Evolutionary conservation across 345 rosid genomes (phyloP), one percentile per base, ranked within the genome.

Genomic region (Sisymbrium altissimum): DNA sequence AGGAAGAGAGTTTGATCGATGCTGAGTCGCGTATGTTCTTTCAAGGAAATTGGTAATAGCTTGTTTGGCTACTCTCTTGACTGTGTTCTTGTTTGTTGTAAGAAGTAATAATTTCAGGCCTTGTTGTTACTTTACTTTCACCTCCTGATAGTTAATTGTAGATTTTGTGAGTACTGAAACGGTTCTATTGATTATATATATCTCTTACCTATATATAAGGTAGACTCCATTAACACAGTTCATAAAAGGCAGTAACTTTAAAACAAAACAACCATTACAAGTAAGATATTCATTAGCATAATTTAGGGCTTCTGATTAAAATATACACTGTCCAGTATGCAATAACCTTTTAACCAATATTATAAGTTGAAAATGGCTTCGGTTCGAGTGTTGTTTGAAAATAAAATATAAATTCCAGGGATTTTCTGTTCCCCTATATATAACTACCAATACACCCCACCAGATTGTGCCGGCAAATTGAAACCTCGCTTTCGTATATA

Each of bases 11-110:
- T 13, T n/a, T 74, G 60, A 66, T 46, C 1, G 36, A 38, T 64
- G 33, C 27, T 27, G 2, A 23, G 60, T 45, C 36, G 17, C 29
- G 3, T 19, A 25, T 43, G 27, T 27, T 45, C 21, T 44, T 23
- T 65, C 23, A 17, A 46, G 59, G 21, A 64, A 57, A 39, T 17
- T 56, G 17, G 36, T 64, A 64, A 54, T 43, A 73, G 48, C 27
- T 40, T 29, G 27, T 27, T 33, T 58, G 57, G 57, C 17, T 35
- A 59, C 17, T 46, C 25, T 71, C 41, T 40, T 4, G 39, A 18
- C 19, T 13, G 38, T 64, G 18, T 53, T 72, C 36, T 63, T n/a
- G 41, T 41, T 55, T 64, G 56, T 44, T 63, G 63, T 72, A 63
- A 41, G 36, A 43, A 59, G 32, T 36, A 59, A 71, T 15, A 33